phyloP scores from a whole-genome alignment of 345 rosid genomes.

The Bruguiera parviflora region DNA sequence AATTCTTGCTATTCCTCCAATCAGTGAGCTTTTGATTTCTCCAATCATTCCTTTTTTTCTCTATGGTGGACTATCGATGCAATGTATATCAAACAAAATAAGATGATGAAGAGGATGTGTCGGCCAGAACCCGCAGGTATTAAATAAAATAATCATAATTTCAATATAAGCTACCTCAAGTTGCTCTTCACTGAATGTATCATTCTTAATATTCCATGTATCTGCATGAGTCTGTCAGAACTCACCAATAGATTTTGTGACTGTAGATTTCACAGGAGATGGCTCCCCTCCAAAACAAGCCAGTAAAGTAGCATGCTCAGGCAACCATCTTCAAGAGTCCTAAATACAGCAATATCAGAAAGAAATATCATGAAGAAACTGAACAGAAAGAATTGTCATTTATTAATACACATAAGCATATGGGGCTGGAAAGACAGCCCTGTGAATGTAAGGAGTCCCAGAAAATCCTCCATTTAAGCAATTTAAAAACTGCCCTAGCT shows the following conservation, averaged over 20 bases:
- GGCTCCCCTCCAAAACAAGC: constrained; percentile 83
- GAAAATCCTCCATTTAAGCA: constrained; percentile 84
- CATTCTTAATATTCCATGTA: constrained; percentile 92
- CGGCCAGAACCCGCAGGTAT: constrained; percentile 78
- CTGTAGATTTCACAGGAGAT: constrained; percentile 81
- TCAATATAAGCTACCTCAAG: constrained; percentile 61
- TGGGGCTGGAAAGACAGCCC: constrained; percentile 63
- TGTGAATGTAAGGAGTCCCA: constrained; percentile 70
- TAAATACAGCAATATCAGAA: not conserved
- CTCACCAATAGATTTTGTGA: constrained; percentile 96
- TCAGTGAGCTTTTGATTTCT: not conserved
- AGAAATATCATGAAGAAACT: not conserved
- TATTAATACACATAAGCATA: not conserved
- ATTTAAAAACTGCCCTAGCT: constrained; percentile 93
- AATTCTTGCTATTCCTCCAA: constrained; percentile 12
- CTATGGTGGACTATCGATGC: constrained; percentile 12
- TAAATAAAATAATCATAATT: constrained; percentile 5
- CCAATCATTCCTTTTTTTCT: constrained; percentile 20
- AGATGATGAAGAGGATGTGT: constrained; percentile 85
- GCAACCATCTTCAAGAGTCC: constrained; percentile 68
- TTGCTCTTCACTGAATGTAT: constrained; percentile 81
- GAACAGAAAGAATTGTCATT: not conserved
- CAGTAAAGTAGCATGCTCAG: constrained; percentile 79
- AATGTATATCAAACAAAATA: constrained; percentile 68
- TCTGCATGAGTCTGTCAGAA: constrained; percentile 94